Conservation (phyloP, 2,329 filamentous ascomycete species). For the Nothopassalora personata region DNA sequence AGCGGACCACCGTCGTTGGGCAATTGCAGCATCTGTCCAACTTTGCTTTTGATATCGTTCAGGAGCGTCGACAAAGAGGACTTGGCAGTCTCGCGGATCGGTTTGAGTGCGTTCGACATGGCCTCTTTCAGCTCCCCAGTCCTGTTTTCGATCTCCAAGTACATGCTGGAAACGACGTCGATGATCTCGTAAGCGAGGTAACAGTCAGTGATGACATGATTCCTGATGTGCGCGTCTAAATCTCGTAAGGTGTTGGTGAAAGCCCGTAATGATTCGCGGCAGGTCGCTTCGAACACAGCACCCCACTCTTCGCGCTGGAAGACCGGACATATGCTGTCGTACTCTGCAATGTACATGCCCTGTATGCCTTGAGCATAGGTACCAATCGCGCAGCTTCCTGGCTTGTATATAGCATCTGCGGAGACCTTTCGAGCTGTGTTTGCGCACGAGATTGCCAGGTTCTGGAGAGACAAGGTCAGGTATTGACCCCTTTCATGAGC, state of each 20-base stretch:
- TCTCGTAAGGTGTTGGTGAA: constrained; percentile 82
- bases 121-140: constrained; percentile 81
- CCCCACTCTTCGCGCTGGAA: constrained; percentile 84
- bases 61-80: constrained; percentile 75
- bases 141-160: constrained; percentile 70
- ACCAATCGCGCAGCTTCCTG: constrained; percentile 85
- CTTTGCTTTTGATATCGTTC: constrained; percentile 71
- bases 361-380: constrained; percentile 86
- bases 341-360: constrained; percentile 79
- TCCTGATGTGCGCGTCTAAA: constrained; percentile 82
- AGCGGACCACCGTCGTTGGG: constrained; percentile 74
- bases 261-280: constrained; percentile 70
- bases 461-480: constrained; percentile 73
- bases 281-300: constrained; percentile 70
- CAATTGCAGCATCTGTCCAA: constrained; percentile 60
- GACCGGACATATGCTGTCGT: constrained; percentile 82
- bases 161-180: constrained; percentile 77
- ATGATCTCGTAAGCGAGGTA: constrained; percentile 94
- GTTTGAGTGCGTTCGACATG: constrained; percentile 79
- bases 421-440: constrained; percentile 70
- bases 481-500: constrained; percentile 82
- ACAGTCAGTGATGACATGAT: constrained; percentile 82
- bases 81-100: constrained; percentile 87
- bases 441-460: constrained; percentile 76
- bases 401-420: constrained; percentile 75